Evolutionary conservation across 306 rosid species (phyloP), one percentile per base, ranked within the genome.

Genomic region (Cicer bijugum): DNA sequence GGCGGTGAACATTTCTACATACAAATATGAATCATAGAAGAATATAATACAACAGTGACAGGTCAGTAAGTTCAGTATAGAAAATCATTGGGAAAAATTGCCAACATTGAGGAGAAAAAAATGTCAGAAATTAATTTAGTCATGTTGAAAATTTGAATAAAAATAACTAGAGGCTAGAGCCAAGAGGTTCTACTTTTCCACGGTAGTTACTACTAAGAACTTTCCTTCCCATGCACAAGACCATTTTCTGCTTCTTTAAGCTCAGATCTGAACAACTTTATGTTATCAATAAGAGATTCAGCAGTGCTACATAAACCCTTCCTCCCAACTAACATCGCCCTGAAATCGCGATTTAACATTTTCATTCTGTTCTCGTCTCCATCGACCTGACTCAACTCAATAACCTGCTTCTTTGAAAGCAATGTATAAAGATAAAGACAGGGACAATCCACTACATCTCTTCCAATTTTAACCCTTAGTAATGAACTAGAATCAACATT

Each of bases 281-380:
- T 72, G 83, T 33, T 55, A 73, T 72, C 67, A 17, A 92, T 75
- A 57, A 92, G 84, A 66, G 96, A 79, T 64, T 85, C 86, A 69
- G 76, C 96, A 14, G 71, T 79, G 69, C 83, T 64, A 62, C 73
- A 72, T 53, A 92, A 76, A 33, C 96, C 90, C 58, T 84, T 89
- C 72, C 86, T 92, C 79, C 97, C 97, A 69, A 89, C 90, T 82
- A 89, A 81, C 76, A 82, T 82, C 71, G 84, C 88, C 72, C 91
- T 85, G 12, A 88, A 82, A 61, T 85, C 74, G 3, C 43, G 78
- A 76, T 66, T 85, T 44, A 89, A 81, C 81, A 86, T 86, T 67
- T 67, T 85, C 81, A 88, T 75, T 85, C 87, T 79, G 67, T 82
- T 84, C 58, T 46, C 87, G 11, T 89, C 91, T 58, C 86, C 93